Conservation (phyloP, 75 land plant genomes). For the Pinus albicaulis region DNA sequence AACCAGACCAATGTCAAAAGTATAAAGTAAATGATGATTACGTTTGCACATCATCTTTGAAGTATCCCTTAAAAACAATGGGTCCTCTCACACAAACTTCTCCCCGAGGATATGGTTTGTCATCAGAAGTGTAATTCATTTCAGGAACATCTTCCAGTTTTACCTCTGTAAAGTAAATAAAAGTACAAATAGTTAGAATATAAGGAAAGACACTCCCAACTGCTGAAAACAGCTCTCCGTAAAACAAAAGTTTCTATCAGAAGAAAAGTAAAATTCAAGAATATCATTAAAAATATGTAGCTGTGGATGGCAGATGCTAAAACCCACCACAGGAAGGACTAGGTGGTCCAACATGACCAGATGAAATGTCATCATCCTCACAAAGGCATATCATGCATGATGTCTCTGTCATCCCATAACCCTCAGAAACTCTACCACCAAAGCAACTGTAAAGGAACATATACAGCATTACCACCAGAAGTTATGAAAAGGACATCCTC, state of each 20-base stretch:
- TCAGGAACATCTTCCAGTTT: conserved; percentile 97
- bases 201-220: too few relatives aligned
- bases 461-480: too few relatives aligned
- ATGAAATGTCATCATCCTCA: conserved; percentile 65
- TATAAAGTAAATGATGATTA: conserved; percentile 10
- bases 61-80: conserved; percentile 89
- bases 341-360: conserved; percentile 99
- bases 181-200: too few relatives aligned
- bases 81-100: conserved; percentile 97
- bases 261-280: too few relatives aligned
- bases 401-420: conserved; percentile 99
- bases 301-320: too few relatives aligned
- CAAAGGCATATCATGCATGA: conserved; percentile 70
- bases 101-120: conserved; percentile 89
- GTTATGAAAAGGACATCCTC: too few relatives aligned
- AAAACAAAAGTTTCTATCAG: too few relatives aligned
- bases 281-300: too few relatives aligned
- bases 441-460: conserved; percentile 67
- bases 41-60: conserved; percentile 86
- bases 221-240: too few relatives aligned
- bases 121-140: conserved; percentile 92
- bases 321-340: conserved; percentile 84
- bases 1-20: too few relatives aligned
- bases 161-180: conserved; percentile 52
- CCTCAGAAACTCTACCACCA: conserved; percentile 84